A percentile compares a stretch with the other conserved stretches of the same genome.
These are phyloP conservation scores for Trichosporon sp. DNA, from an alignment of 1,284 basidiomycete species.

Conservation along the genomic window DNA sequence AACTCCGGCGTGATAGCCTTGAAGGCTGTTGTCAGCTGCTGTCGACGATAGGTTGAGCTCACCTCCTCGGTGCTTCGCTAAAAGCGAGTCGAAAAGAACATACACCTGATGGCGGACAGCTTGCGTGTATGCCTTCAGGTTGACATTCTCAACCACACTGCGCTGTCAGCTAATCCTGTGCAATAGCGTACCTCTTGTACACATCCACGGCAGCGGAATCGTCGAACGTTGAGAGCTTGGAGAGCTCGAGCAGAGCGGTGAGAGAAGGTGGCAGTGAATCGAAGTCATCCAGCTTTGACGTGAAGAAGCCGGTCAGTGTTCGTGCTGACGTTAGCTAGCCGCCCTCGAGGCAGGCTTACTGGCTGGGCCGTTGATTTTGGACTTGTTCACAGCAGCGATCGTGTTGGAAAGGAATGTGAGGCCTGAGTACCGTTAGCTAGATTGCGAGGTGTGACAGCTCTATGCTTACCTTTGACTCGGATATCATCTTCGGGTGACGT, in stretches of 20 bases:
- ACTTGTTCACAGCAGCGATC: slow-evolving; percentile 57
- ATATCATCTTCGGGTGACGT: slow-evolving; percentile 75
- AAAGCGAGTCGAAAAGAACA: slow-evolving; percentile 70
- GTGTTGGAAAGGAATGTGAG: slow-evolving; percentile 53
- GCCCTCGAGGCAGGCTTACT: slow-evolving; percentile 53
- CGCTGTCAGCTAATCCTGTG: background rate
- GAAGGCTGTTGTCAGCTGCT: slow-evolving; percentile 53
- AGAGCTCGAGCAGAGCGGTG: slow-evolving; percentile 65
- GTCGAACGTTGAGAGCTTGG: slow-evolving; percentile 61
- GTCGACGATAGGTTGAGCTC: slow-evolving; percentile 16
- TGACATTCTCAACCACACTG: slow-evolving; percentile 72
- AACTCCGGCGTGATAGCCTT: slow-evolving; percentile 66
- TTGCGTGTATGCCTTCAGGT: slow-evolving; percentile 75
- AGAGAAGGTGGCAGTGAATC: slow-evolving; percentile 73
- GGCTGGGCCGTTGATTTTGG: slow-evolving; percentile 71
- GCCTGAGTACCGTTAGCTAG: slow-evolving; percentile 23
- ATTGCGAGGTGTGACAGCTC: too few relatives aligned
- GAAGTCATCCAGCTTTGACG: slow-evolving; percentile 76
- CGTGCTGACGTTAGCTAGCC: slow-evolving; percentile 54
- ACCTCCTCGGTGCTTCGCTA: slow-evolving; percentile 70
- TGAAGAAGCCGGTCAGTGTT: slow-evolving; percentile 76
- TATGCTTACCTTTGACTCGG: slow-evolving; percentile 66
- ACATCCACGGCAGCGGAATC: slow-evolving; percentile 65
- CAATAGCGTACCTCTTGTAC: slow-evolving; percentile 58
- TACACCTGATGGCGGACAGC: slow-evolving; percentile 76